Evolutionary conservation across 768 basidiomycete genomes (phyloP), one percentile per base, ranked within the genome.

Genomic region (Lactarius hengduanensis): DNA sequence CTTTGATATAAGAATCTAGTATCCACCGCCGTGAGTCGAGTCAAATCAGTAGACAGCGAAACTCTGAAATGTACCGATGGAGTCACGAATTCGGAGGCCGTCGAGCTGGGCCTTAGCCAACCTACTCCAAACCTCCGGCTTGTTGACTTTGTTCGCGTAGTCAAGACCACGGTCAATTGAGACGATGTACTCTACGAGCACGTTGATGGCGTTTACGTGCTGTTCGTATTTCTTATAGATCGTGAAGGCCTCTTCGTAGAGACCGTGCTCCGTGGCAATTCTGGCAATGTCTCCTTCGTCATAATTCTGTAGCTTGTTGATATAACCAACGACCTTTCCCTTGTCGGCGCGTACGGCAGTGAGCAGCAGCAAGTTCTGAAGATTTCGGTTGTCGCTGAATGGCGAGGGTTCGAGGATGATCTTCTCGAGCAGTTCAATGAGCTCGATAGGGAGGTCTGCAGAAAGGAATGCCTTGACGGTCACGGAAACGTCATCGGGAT

Each of bases 81-180:
- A 87, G 73, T 99, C 96, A 78, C 98, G 98, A 80, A 99, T 92
- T 53, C 97, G 92, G 59, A 98, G 85, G 70, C 97, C 97, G 74
- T 99, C 97, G 59, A 99, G 85, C 76, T 99, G 97, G 26, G 97
- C 97, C 77, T 99, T 99, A n/a, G 92, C 97, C 70, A 99, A 85
- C 60, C 97, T 80, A 71, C 92, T 94, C 97, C 97, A 99, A 18
- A 98, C 96, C 71, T 93, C 94, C 41, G 97, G 94, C 75, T 88
- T 85, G 80, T 98, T 93, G 78, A 98, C 90, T 82, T 97, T 98
- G 81, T 85, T 91, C 64, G 97, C 97, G 70, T 92, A 99, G 61
- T 97, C 94, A 71, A 94, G 82, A 63, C 95, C 97, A 73, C 97
- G 94, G 74, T 99, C 97, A 69, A 99, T 90, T 32, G 93, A 95